Evolutionary conservation across 805 yeast genomes (phyloP).

Genomic region (Candida morakotiae): DNA sequence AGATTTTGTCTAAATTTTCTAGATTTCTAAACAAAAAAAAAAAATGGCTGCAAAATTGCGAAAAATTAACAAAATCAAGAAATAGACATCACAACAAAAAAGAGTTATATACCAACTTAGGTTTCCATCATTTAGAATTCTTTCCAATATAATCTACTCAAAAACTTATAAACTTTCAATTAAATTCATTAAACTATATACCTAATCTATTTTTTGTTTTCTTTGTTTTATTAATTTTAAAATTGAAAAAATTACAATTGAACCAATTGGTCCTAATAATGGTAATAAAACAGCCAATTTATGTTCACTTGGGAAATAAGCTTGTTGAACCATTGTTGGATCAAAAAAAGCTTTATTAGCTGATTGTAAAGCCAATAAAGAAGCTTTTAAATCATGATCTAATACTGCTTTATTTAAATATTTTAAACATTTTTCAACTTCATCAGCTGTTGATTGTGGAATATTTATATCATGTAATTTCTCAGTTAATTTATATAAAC

Average conservation of each 20-base stretch:
- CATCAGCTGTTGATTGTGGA: conserved; percentile 62
- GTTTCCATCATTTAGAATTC: too few relatives aligned
- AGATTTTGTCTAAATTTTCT: too few relatives aligned
- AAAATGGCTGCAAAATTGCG: too few relatives aligned
- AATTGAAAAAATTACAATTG: conserved; percentile 56
- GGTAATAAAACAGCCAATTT: conserved; percentile 93
- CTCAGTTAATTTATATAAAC: conserved; percentile 65
- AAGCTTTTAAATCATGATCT: conserved; percentile 31
- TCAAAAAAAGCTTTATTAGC: conserved; percentile 86
- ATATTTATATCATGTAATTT: conserved; percentile 78
- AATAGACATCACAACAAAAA: too few relatives aligned
- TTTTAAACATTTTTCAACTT: conserved; percentile 51
- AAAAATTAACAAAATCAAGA: too few relatives aligned
- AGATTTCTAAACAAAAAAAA: too few relatives aligned
- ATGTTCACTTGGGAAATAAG: conserved; percentile 93
- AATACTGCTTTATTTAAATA: conserved; percentile 33
- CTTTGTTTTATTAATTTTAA: conserved; percentile 43
- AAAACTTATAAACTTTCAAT: too few relatives aligned
- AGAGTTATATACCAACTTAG: too few relatives aligned
- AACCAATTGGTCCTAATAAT: conserved; percentile 75
- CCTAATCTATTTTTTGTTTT: conserved; percentile 15
- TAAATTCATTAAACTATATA: too few relatives aligned
- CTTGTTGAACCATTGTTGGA: conserved; percentile 92
- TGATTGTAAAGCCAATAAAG: conserved; percentile 51
- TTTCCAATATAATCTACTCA: too few relatives aligned